Percentiles rank a stretch among this genome's conserved stretches.
phyloP scores from a whole-genome alignment of 2,329 filamentous ascomycete species.

The Talaromyces sp. region DNA sequence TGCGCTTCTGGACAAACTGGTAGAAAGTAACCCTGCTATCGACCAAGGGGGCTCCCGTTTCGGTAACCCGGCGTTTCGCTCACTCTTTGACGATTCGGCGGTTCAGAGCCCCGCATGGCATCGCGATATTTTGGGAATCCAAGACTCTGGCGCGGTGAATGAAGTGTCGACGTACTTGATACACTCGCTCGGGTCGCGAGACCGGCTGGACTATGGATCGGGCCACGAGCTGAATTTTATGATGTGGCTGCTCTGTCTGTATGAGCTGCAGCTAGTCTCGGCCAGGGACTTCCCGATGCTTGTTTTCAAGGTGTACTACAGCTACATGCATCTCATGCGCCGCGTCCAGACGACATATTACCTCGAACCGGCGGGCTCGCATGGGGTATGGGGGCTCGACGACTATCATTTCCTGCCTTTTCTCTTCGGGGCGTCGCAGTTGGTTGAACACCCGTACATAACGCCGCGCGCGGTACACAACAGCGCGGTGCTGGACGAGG shows the following conservation, averaged over 20 bases:
- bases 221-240: constrained; percentile 97
- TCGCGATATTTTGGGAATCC: constrained; percentile 31
- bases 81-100: constrained; percentile 58
- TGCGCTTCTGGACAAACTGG: constrained; percentile 59
- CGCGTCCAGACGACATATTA: constrained; percentile 88
- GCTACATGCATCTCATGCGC: constrained; percentile 83
- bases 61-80: constrained; percentile 85
- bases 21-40: constrained; percentile 67
- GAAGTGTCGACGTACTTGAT: constrained; percentile 76
- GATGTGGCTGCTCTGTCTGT: constrained; percentile 92
- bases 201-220: constrained; percentile 90
- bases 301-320: constrained; percentile 70
- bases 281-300: constrained; percentile 64
- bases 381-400: constrained; percentile 96
- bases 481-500: constrained; percentile 79
- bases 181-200: constrained; percentile 78
- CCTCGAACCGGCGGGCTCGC: constrained; percentile 90
- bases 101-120: constrained; percentile 38
- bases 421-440: constrained; percentile 85
- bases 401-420: constrained; percentile 98
- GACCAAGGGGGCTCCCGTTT: constrained; percentile 87
- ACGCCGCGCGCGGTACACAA: constrained; percentile 82
- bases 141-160: constrained; percentile 47
- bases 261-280: constrained; percentile 65
- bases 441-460: constrained; percentile 75